Evolutionary conservation across 2,329 filamentous ascomycete species (phyloP).

Genomic region (Drechslerella coelobrocha): DNA sequence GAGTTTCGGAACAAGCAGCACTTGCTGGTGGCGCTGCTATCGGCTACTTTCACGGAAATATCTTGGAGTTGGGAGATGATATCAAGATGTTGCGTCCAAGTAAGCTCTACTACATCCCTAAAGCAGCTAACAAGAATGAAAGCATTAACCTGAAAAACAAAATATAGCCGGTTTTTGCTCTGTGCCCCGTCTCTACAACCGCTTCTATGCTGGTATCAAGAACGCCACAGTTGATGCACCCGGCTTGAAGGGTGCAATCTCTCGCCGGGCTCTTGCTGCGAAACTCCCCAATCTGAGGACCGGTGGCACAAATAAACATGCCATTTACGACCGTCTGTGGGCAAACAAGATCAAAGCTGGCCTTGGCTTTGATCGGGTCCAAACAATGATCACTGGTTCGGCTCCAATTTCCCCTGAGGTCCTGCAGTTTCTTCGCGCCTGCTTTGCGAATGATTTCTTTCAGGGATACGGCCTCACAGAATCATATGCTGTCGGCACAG

Average conservation of each 20-base stretch:
- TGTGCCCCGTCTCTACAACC: constrained; percentile 89
- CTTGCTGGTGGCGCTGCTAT: constrained; percentile 76
- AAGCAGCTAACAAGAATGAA: background rate
- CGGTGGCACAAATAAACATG: constrained; percentile 78
- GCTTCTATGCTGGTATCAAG: constrained; percentile 83
- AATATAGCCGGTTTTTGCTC: constrained; percentile 70
- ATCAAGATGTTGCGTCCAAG: constrained; percentile 85
- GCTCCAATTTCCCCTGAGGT: constrained; percentile 88
- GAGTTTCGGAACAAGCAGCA: constrained; percentile 77
- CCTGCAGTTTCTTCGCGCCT: constrained; percentile 85
- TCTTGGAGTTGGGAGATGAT: constrained; percentile 85
- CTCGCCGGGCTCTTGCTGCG: constrained; percentile 76
- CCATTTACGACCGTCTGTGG: constrained; percentile 86
- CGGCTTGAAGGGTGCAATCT: constrained; percentile 81
- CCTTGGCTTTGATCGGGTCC: constrained; percentile 76
- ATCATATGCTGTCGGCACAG: constrained; percentile 78
- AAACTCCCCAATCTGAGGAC: constrained; percentile 82
- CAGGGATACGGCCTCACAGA: constrained; percentile 97
- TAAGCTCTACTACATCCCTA: background rate
- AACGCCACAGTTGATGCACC: constrained; percentile 77
- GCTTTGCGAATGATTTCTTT: constrained; percentile 76
- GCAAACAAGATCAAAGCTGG: constrained; percentile 83
- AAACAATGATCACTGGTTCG: constrained; percentile 82
- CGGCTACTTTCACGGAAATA: constrained; percentile 94
- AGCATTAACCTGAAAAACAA: background rate